Percentiles rank a stretch among this genome's conserved stretches.
These are phyloP conservation scores for Silene noctiflora DNA, from an alignment of 179 eudicot species.

Conservation along the genomic window DNA sequence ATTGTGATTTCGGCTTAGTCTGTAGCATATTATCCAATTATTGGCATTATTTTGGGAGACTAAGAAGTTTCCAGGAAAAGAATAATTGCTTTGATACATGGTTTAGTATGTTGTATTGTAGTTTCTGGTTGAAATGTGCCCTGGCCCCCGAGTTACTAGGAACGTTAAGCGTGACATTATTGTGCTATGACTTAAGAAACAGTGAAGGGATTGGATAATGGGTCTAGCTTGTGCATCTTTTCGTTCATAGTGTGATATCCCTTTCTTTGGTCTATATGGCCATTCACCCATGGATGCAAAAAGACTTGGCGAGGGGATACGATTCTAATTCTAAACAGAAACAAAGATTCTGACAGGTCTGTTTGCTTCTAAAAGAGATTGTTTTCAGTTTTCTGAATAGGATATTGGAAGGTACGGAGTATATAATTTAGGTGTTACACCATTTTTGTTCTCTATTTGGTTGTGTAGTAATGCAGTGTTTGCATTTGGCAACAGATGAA, in stretches of 20 bases:
- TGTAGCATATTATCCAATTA: neutral
- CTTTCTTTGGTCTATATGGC: too few relatives aligned
- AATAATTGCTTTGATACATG: neutral
- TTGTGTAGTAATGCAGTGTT: neutral
- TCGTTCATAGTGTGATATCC: too few relatives aligned
- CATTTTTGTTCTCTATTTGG: neutral
- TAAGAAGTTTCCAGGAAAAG: neutral
- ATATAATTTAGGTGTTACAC: neutral
- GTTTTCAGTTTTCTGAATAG: neutral
- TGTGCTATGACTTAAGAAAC: neutral
- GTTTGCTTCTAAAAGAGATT: neutral
- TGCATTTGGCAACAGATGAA: neutral
- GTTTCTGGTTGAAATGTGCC: neutral
- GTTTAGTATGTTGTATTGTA: neutral
- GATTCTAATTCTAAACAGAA: neutral
- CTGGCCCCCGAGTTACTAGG: neutral
- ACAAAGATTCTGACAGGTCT: neutral
- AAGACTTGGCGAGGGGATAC: too few relatives aligned
- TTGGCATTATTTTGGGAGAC: neutral
- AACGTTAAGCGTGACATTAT: neutral
- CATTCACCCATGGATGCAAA: too few relatives aligned
- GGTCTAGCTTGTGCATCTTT: too few relatives aligned
- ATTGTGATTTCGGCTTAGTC: neutral
- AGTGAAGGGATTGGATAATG: too few relatives aligned
- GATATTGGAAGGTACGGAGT: neutral